phyloP scores from a whole-genome alignment of 1,284 basidiomycete genomes.

The Cutaneotrichosporon cutaneum region DNA sequence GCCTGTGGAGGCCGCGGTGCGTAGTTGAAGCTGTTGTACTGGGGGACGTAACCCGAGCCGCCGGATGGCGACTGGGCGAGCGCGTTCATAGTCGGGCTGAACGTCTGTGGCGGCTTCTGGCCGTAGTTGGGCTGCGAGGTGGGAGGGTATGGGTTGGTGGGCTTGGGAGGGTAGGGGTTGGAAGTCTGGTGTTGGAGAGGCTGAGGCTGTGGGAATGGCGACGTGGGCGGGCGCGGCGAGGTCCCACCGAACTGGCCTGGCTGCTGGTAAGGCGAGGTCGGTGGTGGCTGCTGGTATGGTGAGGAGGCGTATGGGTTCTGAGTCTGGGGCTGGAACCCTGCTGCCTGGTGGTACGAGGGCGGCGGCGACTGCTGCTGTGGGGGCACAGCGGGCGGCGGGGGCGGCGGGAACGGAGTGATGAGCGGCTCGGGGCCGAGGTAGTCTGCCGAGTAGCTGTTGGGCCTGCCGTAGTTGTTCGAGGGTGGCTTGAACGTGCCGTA shows the following conservation, averaged over 20 bases:
- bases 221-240: neutral
- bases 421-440: neutral
- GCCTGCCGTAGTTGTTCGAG: neutral
- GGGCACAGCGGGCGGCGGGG: neutral
- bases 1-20: neutral
- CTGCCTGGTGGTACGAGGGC: conserved; percentile 1
- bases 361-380: neutral
- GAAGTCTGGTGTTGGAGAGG: neutral
- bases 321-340: neutral
- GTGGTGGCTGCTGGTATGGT: neutral
- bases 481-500: conserved; percentile 7
- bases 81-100: conserved; percentile 5
- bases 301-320: neutral
- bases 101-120: neutral
- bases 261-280: conserved; percentile 4
- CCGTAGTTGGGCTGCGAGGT: neutral
- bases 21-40: neutral
- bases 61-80: neutral
- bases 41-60: neutral
- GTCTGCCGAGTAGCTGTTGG: neutral
- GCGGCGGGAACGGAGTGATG: neutral
- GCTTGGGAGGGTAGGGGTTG: neutral
- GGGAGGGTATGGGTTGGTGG: neutral
- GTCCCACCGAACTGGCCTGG: neutral
- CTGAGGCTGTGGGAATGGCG: neutral